phyloP scores from a whole-genome alignment of 768 basidiomycete species.

The Hericium rajendrae region DNA sequence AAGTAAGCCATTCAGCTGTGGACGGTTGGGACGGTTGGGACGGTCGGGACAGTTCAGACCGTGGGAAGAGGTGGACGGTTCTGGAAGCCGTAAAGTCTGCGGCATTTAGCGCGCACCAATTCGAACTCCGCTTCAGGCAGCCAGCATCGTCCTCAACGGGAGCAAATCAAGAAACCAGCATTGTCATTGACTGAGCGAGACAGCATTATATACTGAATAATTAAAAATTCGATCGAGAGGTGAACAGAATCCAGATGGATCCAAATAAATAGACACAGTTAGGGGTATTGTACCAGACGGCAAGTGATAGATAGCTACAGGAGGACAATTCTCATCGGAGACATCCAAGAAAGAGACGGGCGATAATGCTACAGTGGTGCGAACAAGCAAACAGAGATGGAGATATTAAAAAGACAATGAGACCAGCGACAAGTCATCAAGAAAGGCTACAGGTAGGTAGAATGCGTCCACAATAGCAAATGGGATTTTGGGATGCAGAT shows the following conservation, averaged over 20 bases:
- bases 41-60: too few species aligned
- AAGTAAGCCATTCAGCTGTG: too few species aligned
- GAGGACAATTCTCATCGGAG: not conserved
- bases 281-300: not conserved
- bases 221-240: not conserved
- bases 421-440: not conserved
- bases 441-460: slow-evolving; percentile 1
- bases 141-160: not conserved
- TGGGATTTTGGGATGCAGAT: not conserved
- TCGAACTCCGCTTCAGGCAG: too few species aligned
- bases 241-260: not conserved
- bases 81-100: too few species aligned
- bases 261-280: not conserved
- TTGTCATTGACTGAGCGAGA: not conserved
- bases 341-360: not conserved
- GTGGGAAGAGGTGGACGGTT: too few species aligned
- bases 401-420: not conserved
- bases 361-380: slow-evolving; percentile 9
- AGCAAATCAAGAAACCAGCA: not conserved
- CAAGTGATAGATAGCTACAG: slow-evolving; percentile 7
- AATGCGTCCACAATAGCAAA: slow-evolving; percentile 2
- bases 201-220: not conserved
- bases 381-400: slow-evolving; percentile 1
- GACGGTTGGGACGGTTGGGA: too few species aligned
- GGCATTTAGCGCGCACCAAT: too few species aligned